Conservation (phyloP, 345 rosid species). For the Boechera stricta region DNA sequence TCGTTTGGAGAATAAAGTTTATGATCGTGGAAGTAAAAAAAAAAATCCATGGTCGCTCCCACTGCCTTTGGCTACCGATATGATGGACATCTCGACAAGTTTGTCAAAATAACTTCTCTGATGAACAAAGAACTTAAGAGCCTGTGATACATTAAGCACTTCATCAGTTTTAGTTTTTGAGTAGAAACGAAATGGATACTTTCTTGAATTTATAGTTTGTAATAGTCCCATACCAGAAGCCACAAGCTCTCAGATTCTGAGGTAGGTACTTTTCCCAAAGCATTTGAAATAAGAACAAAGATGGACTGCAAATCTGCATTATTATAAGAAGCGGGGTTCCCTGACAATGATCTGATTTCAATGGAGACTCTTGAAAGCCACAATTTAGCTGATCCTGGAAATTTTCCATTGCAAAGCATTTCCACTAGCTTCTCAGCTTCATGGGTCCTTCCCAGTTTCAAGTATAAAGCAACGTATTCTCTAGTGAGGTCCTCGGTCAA, state of each 20-base stretch:
- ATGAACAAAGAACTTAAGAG: no score
- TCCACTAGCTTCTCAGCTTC: slow-evolving; percentile 60
- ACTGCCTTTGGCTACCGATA: no score
- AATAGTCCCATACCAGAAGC: slow-evolving; percentile 60
- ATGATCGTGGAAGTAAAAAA: no score
- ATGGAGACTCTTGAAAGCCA: slow-evolving; percentile 64
- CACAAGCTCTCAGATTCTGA: slow-evolving; percentile 76
- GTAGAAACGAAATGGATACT: background rate
- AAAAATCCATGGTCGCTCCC: no score
- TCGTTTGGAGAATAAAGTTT: no score
- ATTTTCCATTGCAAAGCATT: no score
- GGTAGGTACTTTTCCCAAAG: slow-evolving; percentile 47
- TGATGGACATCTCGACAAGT: no score
- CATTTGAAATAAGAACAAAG: slow-evolving; percentile 55
- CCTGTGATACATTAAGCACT: no score
- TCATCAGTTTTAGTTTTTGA: background rate
- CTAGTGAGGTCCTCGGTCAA: slow-evolving; percentile 69
- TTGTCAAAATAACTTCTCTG: no score
- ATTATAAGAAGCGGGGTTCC: no score
- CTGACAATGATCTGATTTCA: slow-evolving; percentile 50
- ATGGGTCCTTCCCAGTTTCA: slow-evolving; percentile 60
- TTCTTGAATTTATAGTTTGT: background rate
- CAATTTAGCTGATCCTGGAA: slow-evolving; percentile 52
- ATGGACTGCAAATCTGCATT: slow-evolving; percentile 54
- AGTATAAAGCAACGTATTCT: slow-evolving; percentile 58